phyloP scores from a whole-genome alignment of 208 protist genomes.

The Leishmania tropica region DNA sequence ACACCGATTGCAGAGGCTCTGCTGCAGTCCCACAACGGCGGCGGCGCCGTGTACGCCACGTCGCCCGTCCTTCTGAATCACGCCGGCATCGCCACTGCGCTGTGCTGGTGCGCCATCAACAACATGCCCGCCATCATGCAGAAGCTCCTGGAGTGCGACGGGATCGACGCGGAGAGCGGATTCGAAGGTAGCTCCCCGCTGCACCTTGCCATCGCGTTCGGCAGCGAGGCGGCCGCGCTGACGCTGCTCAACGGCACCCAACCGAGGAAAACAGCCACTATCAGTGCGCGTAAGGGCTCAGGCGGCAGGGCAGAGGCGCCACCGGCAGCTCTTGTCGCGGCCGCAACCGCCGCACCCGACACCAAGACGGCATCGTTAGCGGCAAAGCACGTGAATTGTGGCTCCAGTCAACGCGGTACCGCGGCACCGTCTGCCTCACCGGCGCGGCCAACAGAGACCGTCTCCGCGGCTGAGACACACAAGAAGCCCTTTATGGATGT shows the following conservation, averaged over 20 bases:
- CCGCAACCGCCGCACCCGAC: not conserved
- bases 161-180: constrained; percentile 57
- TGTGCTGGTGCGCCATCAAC: constrained; percentile 85
- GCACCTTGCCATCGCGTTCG: constrained; percentile 71
- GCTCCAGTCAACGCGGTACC: not conserved
- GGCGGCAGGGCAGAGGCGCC: not conserved
- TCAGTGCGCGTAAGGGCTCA: not conserved
- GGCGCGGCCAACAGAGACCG: not conserved
- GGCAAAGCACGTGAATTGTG: not conserved
- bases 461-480: not conserved
- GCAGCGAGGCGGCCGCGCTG: constrained; percentile 60
- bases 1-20: constrained; percentile 61
- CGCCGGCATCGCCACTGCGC: constrained; percentile 66
- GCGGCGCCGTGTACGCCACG: constrained; percentile 33
- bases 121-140: constrained; percentile 65
- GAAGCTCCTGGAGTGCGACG: constrained; percentile 48
- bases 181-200: constrained; percentile 73
- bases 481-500: constrained; percentile 58
- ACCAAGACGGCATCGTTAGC: not conserved
- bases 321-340: not conserved
- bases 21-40: constrained; percentile 25
- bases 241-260: constrained; percentile 47
- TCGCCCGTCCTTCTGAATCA: constrained; percentile 72
- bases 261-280: constrained; percentile 12
- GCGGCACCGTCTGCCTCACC: not conserved